Evolutionary conservation across 2,329 filamentous ascomycete species (phyloP).

Genomic region (Metarhizium guizhouense): DNA sequence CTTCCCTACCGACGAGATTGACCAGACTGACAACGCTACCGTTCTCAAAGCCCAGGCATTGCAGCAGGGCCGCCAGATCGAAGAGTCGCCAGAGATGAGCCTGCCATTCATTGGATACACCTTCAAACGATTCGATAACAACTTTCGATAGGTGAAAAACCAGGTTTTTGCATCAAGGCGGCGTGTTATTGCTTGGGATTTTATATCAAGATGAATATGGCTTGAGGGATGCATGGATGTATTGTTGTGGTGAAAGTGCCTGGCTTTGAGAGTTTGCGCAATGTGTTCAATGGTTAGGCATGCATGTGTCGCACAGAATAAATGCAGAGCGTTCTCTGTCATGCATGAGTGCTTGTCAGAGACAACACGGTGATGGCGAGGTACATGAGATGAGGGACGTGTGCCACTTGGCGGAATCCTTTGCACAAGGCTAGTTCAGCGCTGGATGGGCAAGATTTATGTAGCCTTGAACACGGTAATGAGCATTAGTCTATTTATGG

Average conservation of each 20-base stretch:
- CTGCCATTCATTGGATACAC: conserved; percentile 62
- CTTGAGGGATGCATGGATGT: neutral
- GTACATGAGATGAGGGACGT: neutral
- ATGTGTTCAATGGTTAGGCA: neutral
- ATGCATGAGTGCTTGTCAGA: neutral
- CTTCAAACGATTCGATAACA: conserved; percentile 89
- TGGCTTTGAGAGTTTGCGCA: neutral
- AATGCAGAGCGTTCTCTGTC: neutral
- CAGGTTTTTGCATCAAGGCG: neutral
- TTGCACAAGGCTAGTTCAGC: neutral
- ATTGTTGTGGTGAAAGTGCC: neutral
- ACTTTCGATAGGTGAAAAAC: conserved; percentile 42
- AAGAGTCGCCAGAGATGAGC: conserved; percentile 88
- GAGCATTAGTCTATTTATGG: neutral
- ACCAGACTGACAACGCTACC: conserved; percentile 89
- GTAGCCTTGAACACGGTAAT: neutral
- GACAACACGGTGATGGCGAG: neutral
- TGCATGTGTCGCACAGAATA: neutral
- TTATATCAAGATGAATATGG: neutral
- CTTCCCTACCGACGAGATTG: conserved; percentile 98
- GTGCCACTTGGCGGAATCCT: neutral
- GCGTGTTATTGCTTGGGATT: neutral
- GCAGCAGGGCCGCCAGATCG: conserved; percentile 53
- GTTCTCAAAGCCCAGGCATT: conserved; percentile 76
- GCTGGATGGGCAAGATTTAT: neutral